Evolutionary conservation across 1,139 yeast species (phyloP), one percentile per base, ranked within the genome.

Genomic region (Lodderomyces beijingensis): DNA sequence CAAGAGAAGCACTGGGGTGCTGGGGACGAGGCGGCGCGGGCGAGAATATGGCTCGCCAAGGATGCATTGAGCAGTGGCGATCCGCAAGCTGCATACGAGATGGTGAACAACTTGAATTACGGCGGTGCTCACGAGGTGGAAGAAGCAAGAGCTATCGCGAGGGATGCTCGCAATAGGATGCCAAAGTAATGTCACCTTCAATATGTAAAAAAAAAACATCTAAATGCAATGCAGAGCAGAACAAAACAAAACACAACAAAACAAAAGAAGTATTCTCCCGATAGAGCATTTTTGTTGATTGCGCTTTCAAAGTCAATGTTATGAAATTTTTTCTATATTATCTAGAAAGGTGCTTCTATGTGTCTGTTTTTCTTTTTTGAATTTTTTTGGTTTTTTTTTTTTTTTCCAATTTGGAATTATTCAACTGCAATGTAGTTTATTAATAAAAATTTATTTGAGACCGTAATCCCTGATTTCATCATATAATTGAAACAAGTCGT

Each of bases 101-200:
- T 83, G 47, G 93, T 95, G 0, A 74, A 75, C 38, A 86, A 79
- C 38, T 69, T 88, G 43, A 78, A 79, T 16, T 79, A 79, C 39
- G 93, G 93, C 18, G 74, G 84, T 24, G 82, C 91, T 7, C 86
- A 80, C 40, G 96, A 86, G 48, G 75, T 87, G 22, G 96, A 87
- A 50, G 96, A 88, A 50, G 96, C 96, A 0, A 62, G 95, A 32
- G 72, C 83, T 0, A 81, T 89, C 30, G 86, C 91, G 0, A 67
- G 93, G 44, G 94, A 84, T 44, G 81, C 85, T 10, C 53, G 74
- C 35, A 68, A 62, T 41, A 52, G 74, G 40, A 65, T 66, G 66
- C 33, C 28, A 28, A 23, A 18, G 14, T 30, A 23, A 23, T 23
- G 11, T 6, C n/a, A n/a, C 22, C 22, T 19, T n/a, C n/a, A 19